A percentile compares a stretch with the other conserved stretches of the same genome.
phyloP scores from a whole-genome alignment of 371 early-diverging fungal genomes.

The Rhizomucor miehei region DNA sequence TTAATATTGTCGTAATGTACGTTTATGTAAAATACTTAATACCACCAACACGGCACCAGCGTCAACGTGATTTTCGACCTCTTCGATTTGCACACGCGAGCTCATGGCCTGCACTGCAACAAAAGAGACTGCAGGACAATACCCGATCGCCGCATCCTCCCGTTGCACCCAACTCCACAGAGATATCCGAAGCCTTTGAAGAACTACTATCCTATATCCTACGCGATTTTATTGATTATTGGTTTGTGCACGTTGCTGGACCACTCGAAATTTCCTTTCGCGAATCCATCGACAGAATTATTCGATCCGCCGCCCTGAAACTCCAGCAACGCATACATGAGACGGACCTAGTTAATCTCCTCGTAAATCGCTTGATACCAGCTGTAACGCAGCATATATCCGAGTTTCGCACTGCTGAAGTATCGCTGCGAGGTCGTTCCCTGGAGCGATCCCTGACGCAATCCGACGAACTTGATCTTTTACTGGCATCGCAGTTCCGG shows the following conservation, averaged over 20 bases:
- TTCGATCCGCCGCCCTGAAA: conserved; percentile 36
- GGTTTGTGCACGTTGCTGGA: conserved; percentile 53
- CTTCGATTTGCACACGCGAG: conserved; percentile 18
- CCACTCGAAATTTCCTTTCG: conserved; percentile 34
- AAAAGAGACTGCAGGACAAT: conserved; percentile 15
- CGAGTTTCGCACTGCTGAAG: conserved; percentile 67
- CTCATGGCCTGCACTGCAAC: conserved; percentile 17
- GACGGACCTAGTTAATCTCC: conserved; percentile 58
- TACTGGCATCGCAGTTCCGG: conserved; percentile 61
- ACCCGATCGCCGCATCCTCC: conserved; percentile 1
- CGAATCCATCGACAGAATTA: conserved; percentile 38
- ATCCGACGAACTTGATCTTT: conserved; percentile 59
- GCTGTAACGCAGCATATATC: conserved; percentile 66
- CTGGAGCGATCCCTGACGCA: conserved; percentile 55
- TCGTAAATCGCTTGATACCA: conserved; percentile 63
- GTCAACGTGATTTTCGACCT: conserved; percentile 19
- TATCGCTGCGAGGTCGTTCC: conserved; percentile 49
- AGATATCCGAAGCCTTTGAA: conserved; percentile 44
- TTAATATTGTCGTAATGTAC: conserved; percentile 34
- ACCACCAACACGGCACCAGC: conserved; percentile 15
- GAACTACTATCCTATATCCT: conserved; percentile 38
- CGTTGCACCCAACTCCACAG: conserved; percentile 9
- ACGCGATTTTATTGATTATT: conserved; percentile 57
- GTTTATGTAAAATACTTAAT: conserved; percentile 42
- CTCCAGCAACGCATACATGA: conserved; percentile 41